Base-by-base conservation (phyloP, 2,329 filamentous ascomycete genomes). In the Dryadomyces sulphureus region DNA sequence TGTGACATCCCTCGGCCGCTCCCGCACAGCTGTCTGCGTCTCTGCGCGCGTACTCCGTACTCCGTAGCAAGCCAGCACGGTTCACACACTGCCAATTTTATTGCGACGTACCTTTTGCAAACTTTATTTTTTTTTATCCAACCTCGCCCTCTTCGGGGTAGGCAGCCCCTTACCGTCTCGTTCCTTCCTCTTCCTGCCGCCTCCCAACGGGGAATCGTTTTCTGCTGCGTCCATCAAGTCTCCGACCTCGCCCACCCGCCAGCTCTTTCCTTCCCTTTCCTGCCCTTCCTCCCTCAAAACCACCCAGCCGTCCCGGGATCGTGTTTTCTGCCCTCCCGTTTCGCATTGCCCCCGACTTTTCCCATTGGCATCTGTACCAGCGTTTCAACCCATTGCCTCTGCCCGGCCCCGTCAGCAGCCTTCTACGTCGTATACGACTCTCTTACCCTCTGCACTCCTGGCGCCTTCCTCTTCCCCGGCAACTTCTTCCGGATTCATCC, bases 1-100 rank as follows among this genome's bases (percentile, higher is more conserved):
- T 44, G 41, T 42, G 46, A 44, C 41, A 20, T 43, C 19, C n/a
- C 36, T 43, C 41, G 46, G 46, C 41, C 41, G 36, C 46, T 47
- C 46, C 41, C 46, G 46, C 41, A 43, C 27, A 32, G 16, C 41
- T 34, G 20, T 20, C 3, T 14, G 36, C 40, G 27, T 8, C 7
- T 9, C 27, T 14, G 27, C 35, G n/a, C n/a, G n/a, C n/a, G n/a
- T n/a, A n/a, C n/a, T n/a, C n/a, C n/a, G n/a, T n/a, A n/a, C n/a
- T n/a, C n/a, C n/a, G n/a, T n/a, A n/a, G n/a, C n/a, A n/a, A n/a
- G n/a, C n/a, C n/a, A n/a, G n/a, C n/a, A n/a, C n/a, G n/a, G n/a
- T n/a, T n/a, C n/a, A 32, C 27, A 32, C 27, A 32, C 9, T 32
- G 11, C n/a, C 27, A 32, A 32, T 32, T 32, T 32, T 32, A 32